Evolutionary conservation across 371 early-diverging fungal genomes (phyloP), one percentile per base, ranked within the genome.

Genomic region (Thermomucor indicae-seudaticae): DNA sequence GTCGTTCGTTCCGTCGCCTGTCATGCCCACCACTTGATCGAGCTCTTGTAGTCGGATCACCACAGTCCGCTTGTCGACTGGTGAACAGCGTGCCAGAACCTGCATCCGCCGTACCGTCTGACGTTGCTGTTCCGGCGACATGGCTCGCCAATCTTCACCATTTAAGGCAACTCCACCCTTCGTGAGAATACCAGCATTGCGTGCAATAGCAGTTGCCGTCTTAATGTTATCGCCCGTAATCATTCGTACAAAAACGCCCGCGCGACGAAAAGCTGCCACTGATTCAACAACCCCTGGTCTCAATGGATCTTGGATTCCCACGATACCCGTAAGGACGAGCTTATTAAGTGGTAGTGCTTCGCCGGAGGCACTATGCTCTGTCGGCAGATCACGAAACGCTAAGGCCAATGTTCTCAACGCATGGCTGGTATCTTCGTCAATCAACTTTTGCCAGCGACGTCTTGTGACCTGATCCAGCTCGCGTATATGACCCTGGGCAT

Each of bases 1-100:
- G 70, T 98, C 98, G 73, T 97, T 98, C 47, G 97, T 93, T 30
- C 97, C 98, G 72, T 97, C 97, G 38, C 97, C 96, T 2, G 96
- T 97, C 67, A 96, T 93, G 17, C 91, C 96, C 14, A 97, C 97
- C 16, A 95, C 88, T 62, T 96, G 92, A 27, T 89, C 92, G 32
- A 89, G 77, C 49, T 86, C 83, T 72, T 94, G 90, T 32, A 98
- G 76, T 23, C 83, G 75, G 30, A 75, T 65, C 11, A 97, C 96
- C 38, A 98, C 83, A 35, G 92, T 82, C 31, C 91, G 91, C 72
- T 98, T 98, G 64, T 98, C 97, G 34, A 80, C 70, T 6, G 98
- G 98, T 30, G 90, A 89, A 17, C 91, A 89, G 14, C 98, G 84
- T 5, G 96, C 96, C 51, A 98, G 72, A 0, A 98, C 95, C 67